phyloP scores from a whole-genome alignment of 2,329 filamentous ascomycete genomes.

The Sporothrix dimorphospora region DNA sequence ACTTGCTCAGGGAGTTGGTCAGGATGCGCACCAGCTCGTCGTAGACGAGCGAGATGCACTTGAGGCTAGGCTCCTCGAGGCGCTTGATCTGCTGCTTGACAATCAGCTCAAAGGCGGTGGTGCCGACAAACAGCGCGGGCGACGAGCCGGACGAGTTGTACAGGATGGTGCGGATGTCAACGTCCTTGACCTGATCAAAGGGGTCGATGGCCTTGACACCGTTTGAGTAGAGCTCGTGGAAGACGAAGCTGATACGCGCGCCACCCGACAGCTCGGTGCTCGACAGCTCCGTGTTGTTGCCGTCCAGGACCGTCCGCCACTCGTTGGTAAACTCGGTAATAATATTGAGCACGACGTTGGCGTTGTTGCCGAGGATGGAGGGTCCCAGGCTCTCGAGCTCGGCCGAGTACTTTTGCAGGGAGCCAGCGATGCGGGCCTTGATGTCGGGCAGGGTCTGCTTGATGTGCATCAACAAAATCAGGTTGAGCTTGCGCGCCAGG shows the following conservation, averaged over 20 bases:
- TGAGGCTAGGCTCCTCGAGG: conserved; percentile 92
- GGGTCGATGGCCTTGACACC: conserved; percentile 97
- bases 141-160: conserved; percentile 99
- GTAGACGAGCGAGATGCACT: conserved; percentile 96
- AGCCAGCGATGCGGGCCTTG: conserved; percentile 93
- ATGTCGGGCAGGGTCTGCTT: conserved; percentile 99
- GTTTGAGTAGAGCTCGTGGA: conserved; percentile 97
- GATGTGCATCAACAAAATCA: conserved; percentile 99
- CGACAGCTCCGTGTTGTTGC: conserved; percentile 94
- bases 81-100: conserved; percentile 99
- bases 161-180: conserved; percentile 93
- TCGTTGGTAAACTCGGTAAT: conserved; percentile 99
- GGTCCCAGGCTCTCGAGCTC: conserved; percentile 86
- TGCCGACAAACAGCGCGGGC: conserved; percentile 94
- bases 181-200: conserved; percentile 96
- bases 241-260: conserved; percentile 98
- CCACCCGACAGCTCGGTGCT: conserved; percentile 93
- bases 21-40: conserved; percentile 97
- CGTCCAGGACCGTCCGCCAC: conserved; percentile 93
- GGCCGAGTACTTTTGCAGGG: conserved; percentile 84
- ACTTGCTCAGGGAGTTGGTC: conserved; percentile 83
- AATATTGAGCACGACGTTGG: conserved; percentile 96
- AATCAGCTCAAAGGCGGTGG: conserved; percentile 96
- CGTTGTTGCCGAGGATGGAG: conserved; percentile 92
- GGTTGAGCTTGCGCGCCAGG: conserved; percentile 91